Percentiles rank a stretch among this genome's conserved stretches.
These are phyloP conservation scores for Andrographis paniculata DNA, from an alignment of 305 asterid species.

Conservation along the genomic window DNA sequence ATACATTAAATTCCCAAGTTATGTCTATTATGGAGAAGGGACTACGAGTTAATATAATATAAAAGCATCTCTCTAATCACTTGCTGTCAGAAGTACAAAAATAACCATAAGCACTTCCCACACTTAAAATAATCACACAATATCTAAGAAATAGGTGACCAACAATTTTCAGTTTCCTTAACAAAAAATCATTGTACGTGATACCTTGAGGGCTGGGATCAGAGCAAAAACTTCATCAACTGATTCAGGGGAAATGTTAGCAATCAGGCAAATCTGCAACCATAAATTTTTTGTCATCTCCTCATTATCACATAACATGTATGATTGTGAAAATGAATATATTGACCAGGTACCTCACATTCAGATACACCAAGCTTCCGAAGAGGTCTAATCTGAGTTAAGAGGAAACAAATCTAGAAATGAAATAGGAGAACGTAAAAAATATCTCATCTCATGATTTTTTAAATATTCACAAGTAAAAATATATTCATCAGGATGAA, in stretches of 20 bases:
- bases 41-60: too few relatives aligned
- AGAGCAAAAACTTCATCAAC: slow-evolving; percentile 80
- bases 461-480: slow-evolving; percentile 1
- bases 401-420: slow-evolving; percentile 28
- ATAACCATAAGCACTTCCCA: too few relatives aligned
- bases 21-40: too few relatives aligned
- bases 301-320: slow-evolving; percentile 11
- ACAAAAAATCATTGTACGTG: slow-evolving; percentile 10
- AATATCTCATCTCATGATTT: slow-evolving; percentile 13
- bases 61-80: too few relatives aligned
- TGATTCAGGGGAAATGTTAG: slow-evolving; percentile 58
- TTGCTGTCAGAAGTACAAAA: too few relatives aligned
- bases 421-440: slow-evolving; percentile 1
- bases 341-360: slow-evolving; percentile 47
- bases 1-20: too few relatives aligned
- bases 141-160: too few relatives aligned
- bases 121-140: too few relatives aligned
- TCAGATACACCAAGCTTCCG: slow-evolving; percentile 65
- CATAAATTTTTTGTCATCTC: slow-evolving; percentile 14
- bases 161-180: slow-evolving; percentile 6
- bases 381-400: slow-evolving; percentile 62
- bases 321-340: slow-evolving; percentile 10
- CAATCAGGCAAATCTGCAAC: slow-evolving; percentile 71
- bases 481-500: not conserved
- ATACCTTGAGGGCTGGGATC: slow-evolving; percentile 75